Evolutionary conservation across 805 yeast genomes (phyloP).

Genomic region (Teunomyces tritomae): DNA sequence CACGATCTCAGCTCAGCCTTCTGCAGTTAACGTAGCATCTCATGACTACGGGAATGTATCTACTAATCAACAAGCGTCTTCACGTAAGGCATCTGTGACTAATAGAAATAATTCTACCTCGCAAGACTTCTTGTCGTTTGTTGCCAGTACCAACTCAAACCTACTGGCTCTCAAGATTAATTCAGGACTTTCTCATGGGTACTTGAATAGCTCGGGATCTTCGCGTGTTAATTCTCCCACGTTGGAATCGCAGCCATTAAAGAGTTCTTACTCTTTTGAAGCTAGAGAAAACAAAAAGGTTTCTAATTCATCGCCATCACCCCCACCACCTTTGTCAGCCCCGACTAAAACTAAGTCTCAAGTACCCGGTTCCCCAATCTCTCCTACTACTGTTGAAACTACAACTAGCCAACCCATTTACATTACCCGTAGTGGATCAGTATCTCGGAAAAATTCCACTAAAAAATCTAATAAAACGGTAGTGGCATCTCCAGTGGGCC

Average conservation of each 20-base stretch:
- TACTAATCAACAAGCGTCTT: constrained; percentile 7
- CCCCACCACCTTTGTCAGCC: constrained; percentile 8
- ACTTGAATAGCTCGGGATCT: constrained; percentile 9
- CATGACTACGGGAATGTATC: constrained; percentile 4
- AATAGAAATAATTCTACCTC: constrained; percentile 5
- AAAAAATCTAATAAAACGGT: constrained; percentile 46
- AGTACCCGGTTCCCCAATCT: constrained; percentile 3
- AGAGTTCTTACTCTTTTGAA: constrained; percentile 6
- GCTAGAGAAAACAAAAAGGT: not conserved
- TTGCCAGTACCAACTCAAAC: constrained; percentile 5
- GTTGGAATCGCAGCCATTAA: constrained; percentile 11
- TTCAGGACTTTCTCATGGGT: constrained; percentile 5
- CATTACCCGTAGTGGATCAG: constrained; percentile 10
- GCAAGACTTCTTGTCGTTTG: constrained; percentile 10
- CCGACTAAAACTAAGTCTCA: constrained; percentile 4
- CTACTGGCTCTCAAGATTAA: constrained; percentile 8
- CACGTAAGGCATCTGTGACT: constrained; percentile 12
- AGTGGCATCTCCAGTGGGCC: constrained; percentile 56
- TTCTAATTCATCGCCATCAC: not conserved
- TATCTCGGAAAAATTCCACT: constrained; percentile 22
- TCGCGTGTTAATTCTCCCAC: constrained; percentile 21
- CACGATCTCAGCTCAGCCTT: constrained; percentile 45
- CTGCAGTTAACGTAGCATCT: constrained; percentile 24
- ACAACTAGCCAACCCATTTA: constrained; percentile 18
- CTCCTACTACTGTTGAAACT: constrained; percentile 1